Evolutionary conservation across 108 stramenopile species (phyloP).

Genomic region (Cyclostephanos invisitatus): DNA sequence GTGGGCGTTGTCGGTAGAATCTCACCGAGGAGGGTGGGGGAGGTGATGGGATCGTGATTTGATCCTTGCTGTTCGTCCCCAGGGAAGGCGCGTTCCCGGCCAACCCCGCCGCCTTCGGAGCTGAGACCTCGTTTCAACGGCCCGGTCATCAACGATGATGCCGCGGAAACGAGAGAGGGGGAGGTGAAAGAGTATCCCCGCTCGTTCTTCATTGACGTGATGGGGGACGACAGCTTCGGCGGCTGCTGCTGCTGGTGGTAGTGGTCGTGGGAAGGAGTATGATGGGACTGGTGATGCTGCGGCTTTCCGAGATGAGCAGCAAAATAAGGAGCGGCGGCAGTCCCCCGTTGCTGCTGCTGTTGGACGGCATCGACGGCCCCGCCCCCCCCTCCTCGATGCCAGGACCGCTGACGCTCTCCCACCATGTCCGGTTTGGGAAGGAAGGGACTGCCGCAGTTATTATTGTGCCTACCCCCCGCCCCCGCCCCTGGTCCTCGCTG

Average conservation of each 20-base stretch:
- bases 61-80: too few relatives aligned
- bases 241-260: not conserved
- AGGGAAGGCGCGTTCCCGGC: too few relatives aligned
- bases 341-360: not conserved
- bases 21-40: too few relatives aligned
- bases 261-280: not conserved
- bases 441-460: not conserved
- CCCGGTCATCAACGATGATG: not conserved
- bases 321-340: not conserved
- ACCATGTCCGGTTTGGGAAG: not conserved
- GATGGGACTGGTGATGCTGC: not conserved
- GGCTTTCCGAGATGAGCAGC: not conserved
- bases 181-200: slow-evolving; percentile 24
- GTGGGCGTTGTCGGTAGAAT: too few relatives aligned
- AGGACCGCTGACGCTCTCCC: slow-evolving; percentile 4
- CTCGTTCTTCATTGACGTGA: slow-evolving; percentile 17
- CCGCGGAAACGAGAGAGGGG: not conserved
- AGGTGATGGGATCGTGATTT: too few relatives aligned
- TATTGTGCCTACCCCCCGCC: slow-evolving; percentile 5
- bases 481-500: not conserved
- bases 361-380: not conserved
- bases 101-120: not conserved
- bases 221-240: slow-evolving; percentile 14
- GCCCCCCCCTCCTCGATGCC: slow-evolving; percentile 7
- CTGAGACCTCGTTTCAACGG: not conserved